A percentile compares a stretch with the other conserved stretches of the same genome.
Conservation (phyloP, 257 asterid species). For the Fraxinus cuspidata region DNA sequence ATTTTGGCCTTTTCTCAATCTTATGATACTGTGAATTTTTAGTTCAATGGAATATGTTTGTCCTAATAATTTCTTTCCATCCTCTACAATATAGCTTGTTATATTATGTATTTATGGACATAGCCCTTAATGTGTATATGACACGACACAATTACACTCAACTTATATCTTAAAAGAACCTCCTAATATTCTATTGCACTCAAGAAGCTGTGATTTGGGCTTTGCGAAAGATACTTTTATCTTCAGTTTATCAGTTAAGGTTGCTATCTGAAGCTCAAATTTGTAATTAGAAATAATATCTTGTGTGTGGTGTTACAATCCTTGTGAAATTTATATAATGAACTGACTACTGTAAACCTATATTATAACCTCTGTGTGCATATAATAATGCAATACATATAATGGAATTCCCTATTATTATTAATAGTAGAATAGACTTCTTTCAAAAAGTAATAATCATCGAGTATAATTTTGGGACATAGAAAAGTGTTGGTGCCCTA, state of each 20-base stretch:
- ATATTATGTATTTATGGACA: neutral
- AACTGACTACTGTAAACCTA: neutral
- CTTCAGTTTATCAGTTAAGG: neutral
- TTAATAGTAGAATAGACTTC: neutral
- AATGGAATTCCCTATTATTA: neutral
- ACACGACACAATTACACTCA: neutral
- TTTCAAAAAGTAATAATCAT: neutral
- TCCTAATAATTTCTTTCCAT: neutral
- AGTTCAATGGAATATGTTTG: slow-evolving; percentile 10
- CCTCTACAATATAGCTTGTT: neutral
- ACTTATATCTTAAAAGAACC: neutral
- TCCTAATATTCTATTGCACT: neutral
- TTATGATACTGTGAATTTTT: neutral
- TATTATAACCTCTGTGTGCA: neutral
- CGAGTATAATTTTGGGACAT: neutral
- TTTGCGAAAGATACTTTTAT: neutral
- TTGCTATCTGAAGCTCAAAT: neutral
- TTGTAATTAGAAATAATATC: neutral
- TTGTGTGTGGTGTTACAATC: neutral
- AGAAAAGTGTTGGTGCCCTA: neutral
- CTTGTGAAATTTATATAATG: neutral
- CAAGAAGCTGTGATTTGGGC: neutral
- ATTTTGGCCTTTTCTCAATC: slow-evolving; percentile 8
- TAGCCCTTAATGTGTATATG: neutral
- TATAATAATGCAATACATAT: neutral